Percentiles rank a stretch among this genome's conserved stretches.
Conservation (phyloP, 31 red algal species). For the Odonthalia washingtoniensis region DNA sequence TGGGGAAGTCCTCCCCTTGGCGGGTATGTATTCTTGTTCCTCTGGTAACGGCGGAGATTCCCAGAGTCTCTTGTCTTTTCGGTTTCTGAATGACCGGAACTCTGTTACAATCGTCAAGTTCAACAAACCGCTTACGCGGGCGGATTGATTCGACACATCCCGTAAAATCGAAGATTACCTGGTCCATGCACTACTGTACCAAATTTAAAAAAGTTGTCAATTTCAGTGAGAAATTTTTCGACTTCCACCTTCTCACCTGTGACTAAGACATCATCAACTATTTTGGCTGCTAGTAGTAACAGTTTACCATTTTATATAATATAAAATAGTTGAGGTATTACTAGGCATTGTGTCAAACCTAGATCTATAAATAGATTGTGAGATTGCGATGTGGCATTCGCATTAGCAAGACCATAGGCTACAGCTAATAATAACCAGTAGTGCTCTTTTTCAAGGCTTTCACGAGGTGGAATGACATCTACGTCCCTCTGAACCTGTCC, state of each 20-base stretch:
- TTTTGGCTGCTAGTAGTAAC: neutral
- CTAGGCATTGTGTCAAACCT: neutral
- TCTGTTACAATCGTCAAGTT: no score
- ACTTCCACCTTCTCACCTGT: neutral
- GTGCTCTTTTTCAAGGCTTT: neutral
- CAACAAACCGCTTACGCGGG: no score
- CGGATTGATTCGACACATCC: no score
- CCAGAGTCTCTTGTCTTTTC: no score
- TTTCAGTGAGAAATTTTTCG: neutral
- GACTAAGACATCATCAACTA: neutral
- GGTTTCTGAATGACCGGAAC: no score
- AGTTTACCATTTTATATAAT: neutral
- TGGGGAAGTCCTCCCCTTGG: no score
- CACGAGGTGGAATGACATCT: neutral
- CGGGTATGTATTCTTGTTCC: no score
- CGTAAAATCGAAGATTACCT: conserved; percentile 12
- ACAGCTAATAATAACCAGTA: conserved; percentile 23
- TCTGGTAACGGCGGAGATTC: no score
- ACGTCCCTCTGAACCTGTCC: conserved; percentile 14
- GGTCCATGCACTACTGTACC: no score
- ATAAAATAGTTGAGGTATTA: conserved; percentile 9
- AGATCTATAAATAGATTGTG: neutral
- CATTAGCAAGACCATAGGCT: conserved; percentile 3
- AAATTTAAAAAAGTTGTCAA: neutral
- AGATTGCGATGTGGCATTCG: neutral